Percentiles rank a stretch among this genome's conserved stretches.
phyloP scores from a whole-genome alignment of 305 asterid species.

The Rubia peregrina region DNA sequence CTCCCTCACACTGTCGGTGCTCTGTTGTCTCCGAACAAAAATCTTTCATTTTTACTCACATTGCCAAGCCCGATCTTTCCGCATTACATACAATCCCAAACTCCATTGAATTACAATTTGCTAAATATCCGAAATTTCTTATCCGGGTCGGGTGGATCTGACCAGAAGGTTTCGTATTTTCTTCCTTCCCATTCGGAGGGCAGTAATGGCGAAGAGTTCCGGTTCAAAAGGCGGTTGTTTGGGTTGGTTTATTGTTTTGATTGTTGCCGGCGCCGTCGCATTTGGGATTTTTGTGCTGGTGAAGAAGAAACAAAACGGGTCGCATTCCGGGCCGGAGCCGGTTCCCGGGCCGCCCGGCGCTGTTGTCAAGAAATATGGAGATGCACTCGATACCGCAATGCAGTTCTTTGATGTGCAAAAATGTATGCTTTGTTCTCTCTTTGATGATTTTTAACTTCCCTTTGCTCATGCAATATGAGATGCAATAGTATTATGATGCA shows the following conservation, averaged over 20 bases:
- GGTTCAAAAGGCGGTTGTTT: slow-evolving; percentile 58
- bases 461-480: too few species aligned
- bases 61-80: background rate
- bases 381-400: slow-evolving; percentile 64
- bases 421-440: slow-evolving; percentile 33
- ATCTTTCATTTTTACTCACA: background rate
- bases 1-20: slow-evolving; percentile 6
- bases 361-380: slow-evolving; percentile 43
- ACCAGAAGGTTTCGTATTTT: background rate
- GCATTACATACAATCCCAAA: background rate
- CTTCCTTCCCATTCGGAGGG: slow-evolving; percentile 9
- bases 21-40: background rate
- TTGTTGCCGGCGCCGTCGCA: slow-evolving; percentile 40
- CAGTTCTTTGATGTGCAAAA: slow-evolving; percentile 78
- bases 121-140: background rate
- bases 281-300: slow-evolving; percentile 27
- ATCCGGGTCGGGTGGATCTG: slow-evolving; percentile 15
- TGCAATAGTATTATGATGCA: too few species aligned
- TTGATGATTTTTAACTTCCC: too few species aligned
- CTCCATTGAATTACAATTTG: background rate
- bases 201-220: slow-evolving; percentile 48
- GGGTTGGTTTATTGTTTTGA: slow-evolving; percentile 39
- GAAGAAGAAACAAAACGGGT: slow-evolving; percentile 30
- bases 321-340: slow-evolving; percentile 43
- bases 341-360: slow-evolving; percentile 61